Conservation (phyloP, 2,329 filamentous ascomycete genomes). For the Hymenoscyphus fraxineus region DNA sequence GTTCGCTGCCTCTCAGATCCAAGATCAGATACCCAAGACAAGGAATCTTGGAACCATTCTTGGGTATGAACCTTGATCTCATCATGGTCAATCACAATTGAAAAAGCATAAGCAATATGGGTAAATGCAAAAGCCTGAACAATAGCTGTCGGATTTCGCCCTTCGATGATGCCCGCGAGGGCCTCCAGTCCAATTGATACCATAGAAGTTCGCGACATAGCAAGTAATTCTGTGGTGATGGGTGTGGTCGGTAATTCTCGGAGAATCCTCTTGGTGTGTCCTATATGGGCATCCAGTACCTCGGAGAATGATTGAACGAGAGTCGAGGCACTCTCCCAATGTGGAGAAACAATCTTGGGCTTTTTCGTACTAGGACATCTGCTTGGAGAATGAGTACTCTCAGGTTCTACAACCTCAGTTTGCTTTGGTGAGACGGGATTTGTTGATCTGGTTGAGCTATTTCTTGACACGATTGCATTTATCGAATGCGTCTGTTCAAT, state of each 20-base stretch:
- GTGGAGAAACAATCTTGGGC: conserved; percentile 18
- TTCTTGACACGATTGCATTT: neutral
- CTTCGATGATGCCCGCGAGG: conserved; percentile 25
- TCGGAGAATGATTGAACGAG: conserved; percentile 26
- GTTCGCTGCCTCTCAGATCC: conserved; percentile 20
- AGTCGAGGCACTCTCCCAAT: conserved; percentile 21
- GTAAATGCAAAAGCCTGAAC: conserved; percentile 29
- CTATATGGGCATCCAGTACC: conserved; percentile 26
- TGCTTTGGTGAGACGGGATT: neutral
- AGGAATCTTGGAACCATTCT: conserved; percentile 25
- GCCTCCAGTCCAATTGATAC: conserved; percentile 28
- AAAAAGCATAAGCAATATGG: conserved; percentile 28
- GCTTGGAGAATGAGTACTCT: conserved; percentile 17
- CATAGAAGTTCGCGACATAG: conserved; percentile 26
- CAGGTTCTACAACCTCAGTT: conserved; percentile 1
- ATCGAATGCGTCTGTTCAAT: conserved; percentile 9
- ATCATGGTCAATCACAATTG: conserved; percentile 23
- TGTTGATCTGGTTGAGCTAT: conserved; percentile 4
- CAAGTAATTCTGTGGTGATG: conserved; percentile 21
- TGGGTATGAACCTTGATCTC: conserved; percentile 21
- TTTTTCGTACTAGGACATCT: conserved; percentile 20
- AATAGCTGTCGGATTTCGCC: conserved; percentile 26
- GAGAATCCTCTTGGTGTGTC: conserved; percentile 24
- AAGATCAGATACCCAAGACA: conserved; percentile 22
- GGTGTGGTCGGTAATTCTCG: conserved; percentile 19